A percentile compares a stretch with the other conserved stretches of the same genome.
Evolutionary conservation across 2,329 filamentous ascomycete species (phyloP).

Genomic region (Fusarium pseudonygamai): DNA sequence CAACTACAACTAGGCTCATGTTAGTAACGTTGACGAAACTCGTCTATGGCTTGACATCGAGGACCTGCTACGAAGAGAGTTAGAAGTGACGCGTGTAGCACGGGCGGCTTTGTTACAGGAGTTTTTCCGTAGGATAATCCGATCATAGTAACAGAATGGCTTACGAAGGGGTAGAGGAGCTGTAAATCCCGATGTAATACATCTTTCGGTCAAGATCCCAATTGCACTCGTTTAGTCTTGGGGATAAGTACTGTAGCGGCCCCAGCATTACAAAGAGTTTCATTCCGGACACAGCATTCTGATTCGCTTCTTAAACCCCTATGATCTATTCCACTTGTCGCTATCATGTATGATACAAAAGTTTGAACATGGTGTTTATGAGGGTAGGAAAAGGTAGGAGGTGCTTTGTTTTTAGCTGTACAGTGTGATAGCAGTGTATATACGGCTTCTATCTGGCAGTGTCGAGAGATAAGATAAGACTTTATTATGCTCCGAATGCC

Average conservation of each 20-base stretch:
- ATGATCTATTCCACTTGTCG: accelerated
- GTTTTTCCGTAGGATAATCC: not conserved
- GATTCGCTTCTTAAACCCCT: not conserved
- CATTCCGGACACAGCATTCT: accelerated
- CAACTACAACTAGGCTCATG: not conserved
- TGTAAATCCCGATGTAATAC: too few species aligned
- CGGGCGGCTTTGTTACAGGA: too few species aligned
- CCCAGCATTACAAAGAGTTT: not conserved
- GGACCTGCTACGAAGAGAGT: not conserved
- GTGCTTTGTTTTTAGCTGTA: not conserved
- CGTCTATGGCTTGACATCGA: not conserved
- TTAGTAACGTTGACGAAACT: not conserved
- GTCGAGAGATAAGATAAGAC: not conserved
- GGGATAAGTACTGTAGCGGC: not conserved
- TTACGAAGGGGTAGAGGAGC: not conserved
- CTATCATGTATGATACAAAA: not conserved
- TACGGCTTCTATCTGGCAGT: not conserved
- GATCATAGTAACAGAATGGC: too few species aligned
- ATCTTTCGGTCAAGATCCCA: not conserved
- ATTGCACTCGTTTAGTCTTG: not conserved
- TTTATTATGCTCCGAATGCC: accelerated
- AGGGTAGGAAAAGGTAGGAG: not conserved
- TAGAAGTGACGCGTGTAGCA: not conserved
- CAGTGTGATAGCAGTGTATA: accelerated
- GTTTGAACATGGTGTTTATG: not conserved